These are phyloP conservation scores for Scleroderma bovista DNA, from an alignment of 768 basidiomycete genomes.

Conservation along the genomic window DNA sequence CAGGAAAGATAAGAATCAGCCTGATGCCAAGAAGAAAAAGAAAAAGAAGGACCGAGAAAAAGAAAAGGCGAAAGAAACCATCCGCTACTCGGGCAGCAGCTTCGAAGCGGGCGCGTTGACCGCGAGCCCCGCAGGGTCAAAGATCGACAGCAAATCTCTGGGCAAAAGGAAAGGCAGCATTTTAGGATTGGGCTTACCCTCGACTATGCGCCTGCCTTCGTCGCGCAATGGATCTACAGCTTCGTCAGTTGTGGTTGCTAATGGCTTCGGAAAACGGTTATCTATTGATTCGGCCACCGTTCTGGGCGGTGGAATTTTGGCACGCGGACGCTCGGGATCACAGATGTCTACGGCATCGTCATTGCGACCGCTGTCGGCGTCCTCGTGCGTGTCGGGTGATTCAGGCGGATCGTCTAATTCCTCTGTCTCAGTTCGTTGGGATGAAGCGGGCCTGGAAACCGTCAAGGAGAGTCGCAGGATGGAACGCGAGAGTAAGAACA, in stretches of 20 bases:
- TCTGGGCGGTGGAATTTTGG: slow-evolving; percentile 26
- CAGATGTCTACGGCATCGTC: slow-evolving; percentile 38
- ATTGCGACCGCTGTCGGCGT: slow-evolving; percentile 42
- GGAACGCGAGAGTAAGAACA: slow-evolving; percentile 29
- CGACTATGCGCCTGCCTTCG: slow-evolving; percentile 43
- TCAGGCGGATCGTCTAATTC: slow-evolving; percentile 37
- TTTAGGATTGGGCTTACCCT: slow-evolving; percentile 57
- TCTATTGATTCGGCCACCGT: slow-evolving; percentile 30
- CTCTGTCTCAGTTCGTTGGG: slow-evolving; percentile 43
- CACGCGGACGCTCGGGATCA: slow-evolving; percentile 33
- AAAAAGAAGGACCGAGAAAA: slow-evolving; percentile 37
- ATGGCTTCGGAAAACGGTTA: slow-evolving; percentile 12
- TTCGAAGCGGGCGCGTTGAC: slow-evolving; percentile 63
- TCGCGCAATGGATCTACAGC: slow-evolving; percentile 30
- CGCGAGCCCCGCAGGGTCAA: slow-evolving; percentile 27
- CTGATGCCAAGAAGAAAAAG: slow-evolving; percentile 31
- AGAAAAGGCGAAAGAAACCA: slow-evolving; percentile 29
- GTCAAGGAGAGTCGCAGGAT: slow-evolving; percentile 42
- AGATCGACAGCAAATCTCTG: slow-evolving; percentile 27
- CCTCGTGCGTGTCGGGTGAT: slow-evolving; percentile 36
- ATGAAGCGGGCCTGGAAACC: slow-evolving; percentile 43
- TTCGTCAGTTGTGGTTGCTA: slow-evolving; percentile 26
- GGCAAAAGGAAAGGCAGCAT: slow-evolving; percentile 58
- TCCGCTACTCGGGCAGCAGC: slow-evolving; percentile 51
- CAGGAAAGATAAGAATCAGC: slow-evolving; percentile 23